These are phyloP conservation scores for Mucor sp. DNA, from an alignment of 371 early-diverging fungal species.

Conservation along the genomic window DNA sequence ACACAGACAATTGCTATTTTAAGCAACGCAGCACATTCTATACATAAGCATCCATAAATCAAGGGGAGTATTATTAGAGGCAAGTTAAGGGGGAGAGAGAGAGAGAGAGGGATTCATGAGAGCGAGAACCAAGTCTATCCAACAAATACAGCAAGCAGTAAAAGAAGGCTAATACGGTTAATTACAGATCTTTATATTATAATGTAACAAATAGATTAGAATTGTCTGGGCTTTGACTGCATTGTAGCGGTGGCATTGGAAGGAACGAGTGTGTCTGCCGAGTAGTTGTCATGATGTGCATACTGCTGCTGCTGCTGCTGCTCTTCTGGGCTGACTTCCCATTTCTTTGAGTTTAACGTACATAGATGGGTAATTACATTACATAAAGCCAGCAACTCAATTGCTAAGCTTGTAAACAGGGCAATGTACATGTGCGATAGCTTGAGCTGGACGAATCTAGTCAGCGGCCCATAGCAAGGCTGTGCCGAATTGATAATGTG, in stretches of 20 bases:
- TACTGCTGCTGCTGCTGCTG: constrained; percentile 1
- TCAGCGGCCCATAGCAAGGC: constrained; percentile 34
- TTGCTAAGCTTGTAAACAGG: constrained; percentile 34
- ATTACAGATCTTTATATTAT: background rate
- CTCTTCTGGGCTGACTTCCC: constrained; percentile 21
- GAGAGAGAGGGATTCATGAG: background rate
- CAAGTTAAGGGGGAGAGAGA: background rate
- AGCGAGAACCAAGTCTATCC: background rate
- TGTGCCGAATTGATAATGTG: constrained; percentile 26
- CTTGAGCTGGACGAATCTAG: constrained; percentile 19
- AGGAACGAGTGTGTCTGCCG: constrained; percentile 14
- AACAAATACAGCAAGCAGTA: constrained; percentile 1
- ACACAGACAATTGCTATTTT: constrained; percentile 2
- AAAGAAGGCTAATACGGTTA: background rate
- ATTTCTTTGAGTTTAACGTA: constrained; percentile 15
- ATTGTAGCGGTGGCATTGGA: background rate
- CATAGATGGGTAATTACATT: constrained; percentile 40
- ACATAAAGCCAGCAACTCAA: constrained; percentile 37
- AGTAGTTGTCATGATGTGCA: constrained; percentile 7
- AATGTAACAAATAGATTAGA: background rate
- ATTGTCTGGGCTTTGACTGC: constrained; percentile 13
- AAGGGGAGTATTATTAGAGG: background rate
- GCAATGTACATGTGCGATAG: constrained; percentile 37
- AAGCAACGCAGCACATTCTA: background rate
- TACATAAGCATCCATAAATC: background rate